Conservation (phyloP, 805 yeast species). For the Yueomyces sp. region DNA sequence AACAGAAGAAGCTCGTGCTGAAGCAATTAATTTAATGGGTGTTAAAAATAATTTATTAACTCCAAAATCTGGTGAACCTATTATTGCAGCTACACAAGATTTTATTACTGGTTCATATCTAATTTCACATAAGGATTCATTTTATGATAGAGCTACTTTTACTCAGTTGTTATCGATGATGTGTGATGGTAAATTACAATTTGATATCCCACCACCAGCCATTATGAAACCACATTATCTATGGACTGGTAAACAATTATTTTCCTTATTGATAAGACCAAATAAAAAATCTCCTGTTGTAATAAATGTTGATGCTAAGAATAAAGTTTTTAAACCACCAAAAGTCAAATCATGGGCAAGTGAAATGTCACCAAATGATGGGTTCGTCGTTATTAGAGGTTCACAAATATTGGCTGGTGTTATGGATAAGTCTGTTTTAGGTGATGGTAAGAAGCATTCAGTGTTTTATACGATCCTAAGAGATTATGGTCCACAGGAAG, state of each 20-base stretch:
- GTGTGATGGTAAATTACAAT: slow-evolving; percentile 82
- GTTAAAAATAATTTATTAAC: slow-evolving; percentile 89
- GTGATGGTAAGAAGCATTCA: slow-evolving; percentile 97
- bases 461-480: slow-evolving; percentile 89
- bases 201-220: slow-evolving; percentile 93
- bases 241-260: slow-evolving; percentile 98
- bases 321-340: slow-evolving; percentile 81
- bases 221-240: slow-evolving; percentile 75
- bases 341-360: slow-evolving; percentile 47
- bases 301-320: slow-evolving; percentile 88
- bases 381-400: slow-evolving; percentile 81
- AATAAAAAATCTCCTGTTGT: slow-evolving; percentile 62
- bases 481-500: slow-evolving; percentile 94
- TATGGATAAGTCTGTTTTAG: slow-evolving; percentile 91
- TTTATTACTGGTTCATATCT: slow-evolving; percentile 93
- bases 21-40: slow-evolving; percentile 97
- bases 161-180: slow-evolving; percentile 82
- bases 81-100: slow-evolving; percentile 99
- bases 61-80: slow-evolving; percentile 97
- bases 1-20: slow-evolving; percentile 97
- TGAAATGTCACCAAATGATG: slow-evolving; percentile 98
- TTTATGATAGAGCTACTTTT: slow-evolving; percentile 76
- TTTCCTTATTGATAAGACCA: slow-evolving; percentile 77
- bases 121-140: slow-evolving; percentile 86
- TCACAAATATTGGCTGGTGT: slow-evolving; percentile 83